phyloP scores from a whole-genome alignment of 2,329 filamentous ascomycete genomes.

The Aureobasidium melanogenum region DNA sequence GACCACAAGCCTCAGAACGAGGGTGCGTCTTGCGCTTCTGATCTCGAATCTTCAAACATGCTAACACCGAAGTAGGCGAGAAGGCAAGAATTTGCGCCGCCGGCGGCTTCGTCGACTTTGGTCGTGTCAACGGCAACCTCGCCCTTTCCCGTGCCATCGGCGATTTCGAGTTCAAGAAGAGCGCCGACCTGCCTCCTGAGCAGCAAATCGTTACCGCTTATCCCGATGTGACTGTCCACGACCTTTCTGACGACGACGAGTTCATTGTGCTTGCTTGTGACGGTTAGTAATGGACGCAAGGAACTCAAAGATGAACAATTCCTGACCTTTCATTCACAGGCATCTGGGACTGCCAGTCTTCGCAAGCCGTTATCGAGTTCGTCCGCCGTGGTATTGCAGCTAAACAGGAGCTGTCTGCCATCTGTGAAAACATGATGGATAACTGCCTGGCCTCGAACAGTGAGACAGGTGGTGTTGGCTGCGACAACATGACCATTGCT shows the following conservation, averaged over 20 bases:
- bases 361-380: conserved; percentile 94
- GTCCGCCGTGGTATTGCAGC: conserved; percentile 92
- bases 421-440: conserved; percentile 99
- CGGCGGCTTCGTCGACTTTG: conserved; percentile 96
- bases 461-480: conserved; percentile 93
- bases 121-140: conserved; percentile 95
- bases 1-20: conserved; percentile 99
- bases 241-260: conserved; percentile 86
- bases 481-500: conserved; percentile 99
- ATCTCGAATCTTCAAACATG: conserved; percentile 15
- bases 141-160: conserved; percentile 94
- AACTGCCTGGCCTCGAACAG: conserved; percentile 97
- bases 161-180: conserved; percentile 99
- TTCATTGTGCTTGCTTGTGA: conserved; percentile 91
- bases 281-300: conserved; percentile 47
- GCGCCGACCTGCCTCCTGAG: conserved; percentile 90
- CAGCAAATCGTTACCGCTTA: conserved; percentile 97
- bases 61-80: conserved; percentile 54
- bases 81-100: conserved; percentile 93
- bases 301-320: background rate
- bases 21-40: conserved; percentile 45
- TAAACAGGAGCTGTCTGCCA: conserved; percentile 87
- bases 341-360: conserved; percentile 99
- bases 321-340: conserved; percentile 45
- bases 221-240: conserved; percentile 87